Conservation (phyloP, 192 early-diverging fungal species). For the Pilaira anomala region DNA sequence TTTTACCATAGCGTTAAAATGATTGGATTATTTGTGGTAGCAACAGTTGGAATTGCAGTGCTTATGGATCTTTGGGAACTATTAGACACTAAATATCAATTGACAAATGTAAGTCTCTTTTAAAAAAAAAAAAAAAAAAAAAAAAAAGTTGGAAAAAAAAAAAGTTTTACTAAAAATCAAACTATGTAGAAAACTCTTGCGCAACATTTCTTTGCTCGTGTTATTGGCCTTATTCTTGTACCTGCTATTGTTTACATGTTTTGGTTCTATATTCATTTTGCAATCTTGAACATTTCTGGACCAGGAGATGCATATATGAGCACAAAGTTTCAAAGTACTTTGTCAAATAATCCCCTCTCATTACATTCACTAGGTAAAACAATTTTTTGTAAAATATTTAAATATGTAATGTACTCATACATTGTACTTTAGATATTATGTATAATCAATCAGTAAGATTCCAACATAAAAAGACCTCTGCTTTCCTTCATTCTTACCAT, state of each 20-base stretch:
- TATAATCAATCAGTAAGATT: slow-evolving; percentile 80
- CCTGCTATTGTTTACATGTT: slow-evolving; percentile 76
- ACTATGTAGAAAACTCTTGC: slow-evolving; percentile 55
- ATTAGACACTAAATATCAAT: slow-evolving; percentile 77
- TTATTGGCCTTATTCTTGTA: slow-evolving; percentile 77
- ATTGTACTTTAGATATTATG: slow-evolving; percentile 55
- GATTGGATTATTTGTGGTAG: slow-evolving; percentile 89
- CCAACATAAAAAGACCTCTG: slow-evolving; percentile 71
- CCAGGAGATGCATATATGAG: slow-evolving; percentile 94
- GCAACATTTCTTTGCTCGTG: slow-evolving; percentile 84
- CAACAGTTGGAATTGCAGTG: slow-evolving; percentile 78
- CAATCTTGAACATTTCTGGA: slow-evolving; percentile 72
- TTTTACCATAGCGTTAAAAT: slow-evolving; percentile 74
- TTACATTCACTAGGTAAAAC: slow-evolving; percentile 49
- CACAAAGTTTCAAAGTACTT: slow-evolving; percentile 79
- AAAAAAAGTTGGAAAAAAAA: background rate
- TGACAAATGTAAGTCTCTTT: slow-evolving; percentile 48
- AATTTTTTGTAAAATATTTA: background rate
- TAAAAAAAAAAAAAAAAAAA: too few relatives aligned
- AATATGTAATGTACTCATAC: too few relatives aligned
- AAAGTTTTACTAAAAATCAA: background rate
- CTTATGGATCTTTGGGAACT: slow-evolving; percentile 90
- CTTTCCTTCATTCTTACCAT: slow-evolving; percentile 76
- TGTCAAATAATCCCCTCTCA: slow-evolving; percentile 72
- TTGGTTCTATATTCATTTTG: slow-evolving; percentile 94